Conservation (phyloP, 306 rosid species). For the Betula pendula region DNA sequence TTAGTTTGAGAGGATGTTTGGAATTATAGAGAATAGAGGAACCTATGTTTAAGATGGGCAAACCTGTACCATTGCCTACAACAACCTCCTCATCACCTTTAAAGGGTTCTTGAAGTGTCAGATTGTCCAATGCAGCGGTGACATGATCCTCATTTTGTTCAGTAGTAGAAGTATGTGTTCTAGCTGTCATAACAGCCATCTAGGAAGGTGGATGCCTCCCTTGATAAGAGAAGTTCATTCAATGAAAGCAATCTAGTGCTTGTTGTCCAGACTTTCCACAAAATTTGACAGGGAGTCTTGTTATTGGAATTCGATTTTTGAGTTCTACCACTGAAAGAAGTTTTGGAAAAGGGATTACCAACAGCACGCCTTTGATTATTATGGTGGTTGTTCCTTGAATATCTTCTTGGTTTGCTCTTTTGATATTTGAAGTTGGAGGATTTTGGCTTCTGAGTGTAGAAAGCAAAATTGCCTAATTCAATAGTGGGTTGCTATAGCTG, state of each 20-base stretch:
- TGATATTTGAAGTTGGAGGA: neutral
- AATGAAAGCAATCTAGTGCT: neutral
- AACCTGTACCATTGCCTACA: neutral
- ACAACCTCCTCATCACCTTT: neutral
- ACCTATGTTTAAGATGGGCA: neutral
- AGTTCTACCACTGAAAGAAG: too few relatives aligned
- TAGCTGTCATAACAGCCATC: neutral
- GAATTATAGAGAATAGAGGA: neutral
- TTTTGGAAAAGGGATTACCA: too few relatives aligned
- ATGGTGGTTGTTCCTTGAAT: neutral
- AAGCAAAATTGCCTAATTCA: neutral
- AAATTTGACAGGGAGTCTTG: neutral
- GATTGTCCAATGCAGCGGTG: neutral
- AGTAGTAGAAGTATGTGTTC: too few relatives aligned
- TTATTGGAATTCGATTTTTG: neutral
- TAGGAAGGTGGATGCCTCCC: neutral
- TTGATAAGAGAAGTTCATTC: neutral
- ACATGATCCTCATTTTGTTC: neutral
- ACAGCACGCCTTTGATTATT: accelerated
- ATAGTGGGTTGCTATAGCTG: neutral
- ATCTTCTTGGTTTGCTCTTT: too few relatives aligned
- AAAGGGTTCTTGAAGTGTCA: neutral
- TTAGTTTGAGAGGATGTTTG: neutral
- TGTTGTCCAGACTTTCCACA: neutral
- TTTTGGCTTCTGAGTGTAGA: neutral